phyloP scores from a whole-genome alignment of 164 flowering plant genomes.

The Litsea cubeba region DNA sequence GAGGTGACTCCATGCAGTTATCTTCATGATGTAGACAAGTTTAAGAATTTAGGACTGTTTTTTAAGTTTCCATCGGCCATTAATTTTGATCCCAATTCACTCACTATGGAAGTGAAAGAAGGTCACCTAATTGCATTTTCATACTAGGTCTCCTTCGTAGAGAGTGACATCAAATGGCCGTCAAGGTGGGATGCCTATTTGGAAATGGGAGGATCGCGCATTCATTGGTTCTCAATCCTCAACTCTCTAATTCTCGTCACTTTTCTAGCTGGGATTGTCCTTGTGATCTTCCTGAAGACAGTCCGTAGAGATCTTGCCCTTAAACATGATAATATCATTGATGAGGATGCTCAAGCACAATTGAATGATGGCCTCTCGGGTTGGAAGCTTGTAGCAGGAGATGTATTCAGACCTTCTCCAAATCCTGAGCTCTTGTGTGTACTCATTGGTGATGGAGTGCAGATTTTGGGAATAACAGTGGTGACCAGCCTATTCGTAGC shows the following conservation, averaged over 20 bases:
- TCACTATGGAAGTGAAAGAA: no score
- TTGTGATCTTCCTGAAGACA: slow-evolving; percentile 59
- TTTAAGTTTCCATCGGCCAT: no score
- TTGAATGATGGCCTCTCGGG: slow-evolving; percentile 84
- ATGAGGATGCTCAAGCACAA: slow-evolving; percentile 82
- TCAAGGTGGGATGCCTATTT: slow-evolving; percentile 86
- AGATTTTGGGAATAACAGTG: slow-evolving; percentile 72
- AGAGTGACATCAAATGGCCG: slow-evolving; percentile 81
- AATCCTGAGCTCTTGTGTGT: slow-evolving; percentile 51
- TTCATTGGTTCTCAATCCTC: slow-evolving; percentile 80
- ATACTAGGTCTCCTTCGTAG: slow-evolving; percentile 65
- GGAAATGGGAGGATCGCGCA: slow-evolving; percentile 80
- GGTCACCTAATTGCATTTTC: slow-evolving; percentile 18
- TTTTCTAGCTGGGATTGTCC: slow-evolving; percentile 72
- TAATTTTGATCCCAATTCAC: no score
- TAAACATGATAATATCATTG: slow-evolving; percentile 54
- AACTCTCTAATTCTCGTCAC: slow-evolving; percentile 78
- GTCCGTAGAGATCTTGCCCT: slow-evolving; percentile 66
- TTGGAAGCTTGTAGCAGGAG: slow-evolving; percentile 81
- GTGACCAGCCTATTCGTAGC: slow-evolving; percentile 76
- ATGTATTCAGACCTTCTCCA: slow-evolving; percentile 65
- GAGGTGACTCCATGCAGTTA: slow-evolving; percentile 65
- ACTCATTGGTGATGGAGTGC: slow-evolving; percentile 77
- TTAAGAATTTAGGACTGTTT: neutral
- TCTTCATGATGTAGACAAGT: no score